Base-by-base conservation (phyloP, 1,284 basidiomycete genomes). In the Puccinia triticina region DNA sequence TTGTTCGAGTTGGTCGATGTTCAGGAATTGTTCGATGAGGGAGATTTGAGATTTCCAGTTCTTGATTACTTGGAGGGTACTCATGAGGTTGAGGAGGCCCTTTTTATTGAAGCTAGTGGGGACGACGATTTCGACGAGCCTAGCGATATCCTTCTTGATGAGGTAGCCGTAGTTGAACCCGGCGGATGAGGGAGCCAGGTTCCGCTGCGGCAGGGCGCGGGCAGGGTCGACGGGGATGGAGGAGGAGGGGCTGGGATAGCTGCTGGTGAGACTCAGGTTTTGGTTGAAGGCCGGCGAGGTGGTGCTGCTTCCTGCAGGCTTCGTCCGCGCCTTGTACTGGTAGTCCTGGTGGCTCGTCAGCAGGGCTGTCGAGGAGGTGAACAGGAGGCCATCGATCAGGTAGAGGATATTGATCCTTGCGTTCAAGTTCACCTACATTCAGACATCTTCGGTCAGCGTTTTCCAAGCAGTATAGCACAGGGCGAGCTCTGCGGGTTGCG, bases 331-430 rank as follows among this genome's bases (percentile, higher is more conserved):
- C 34, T 66, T 66, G 61, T 66, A 18, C 18, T 66, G 18, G 61
- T 66, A 26, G 8, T 37, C 32, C 23, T 72, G 69, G 26, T 50
- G n/a, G 14, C 46, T 50, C 43, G 69, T 50, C 43, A 72, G 43
- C 11, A 72, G 69, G 3, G 84, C 82, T 21, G 83, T 78, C 0
- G 84, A 84, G 0, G 84, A 84, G 66, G 84, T 84, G 32, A 84
- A 84, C 32, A 85, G 83, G 5, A 85, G 84, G 43, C 55, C 29
- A 37, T 85, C 85, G 67, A 85, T 83, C 67, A 85, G 83, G 74
- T 85, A 85, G 48, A 85, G 82, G 23, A 85, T 79, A 72, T 85
- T 85, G 74, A 85, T 84, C 12, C 85, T 83, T 5, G 85, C 84
- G 40, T 85, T 85, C 82, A 85, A 83, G 46, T 83, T 84, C n/a